A percentile compares a stretch with the other conserved stretches of the same genome.
Conservation (phyloP, 345 rosid species). For the Trapa bicornis region DNA sequence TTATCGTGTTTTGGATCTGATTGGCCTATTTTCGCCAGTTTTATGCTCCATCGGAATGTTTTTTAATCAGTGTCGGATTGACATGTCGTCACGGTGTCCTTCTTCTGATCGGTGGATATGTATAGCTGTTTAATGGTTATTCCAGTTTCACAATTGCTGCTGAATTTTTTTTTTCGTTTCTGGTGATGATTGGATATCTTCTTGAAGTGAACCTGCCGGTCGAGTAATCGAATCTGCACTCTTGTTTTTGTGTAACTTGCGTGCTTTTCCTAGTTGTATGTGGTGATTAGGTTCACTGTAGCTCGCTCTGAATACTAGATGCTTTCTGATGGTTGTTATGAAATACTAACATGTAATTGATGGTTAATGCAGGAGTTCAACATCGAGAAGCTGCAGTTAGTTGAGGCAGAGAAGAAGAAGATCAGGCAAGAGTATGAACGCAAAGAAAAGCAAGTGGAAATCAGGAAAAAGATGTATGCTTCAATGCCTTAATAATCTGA, state of each 20-base stretch:
- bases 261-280: neutral
- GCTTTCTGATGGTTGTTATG: neutral
- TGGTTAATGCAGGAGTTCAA: slow-evolving; percentile 64
- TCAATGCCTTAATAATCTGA: neutral
- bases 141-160: neutral
- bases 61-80: too few relatives aligned
- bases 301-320: neutral
- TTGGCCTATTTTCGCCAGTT: neutral
- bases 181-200: neutral
- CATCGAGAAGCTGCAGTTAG: slow-evolving; percentile 84
- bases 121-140: neutral
- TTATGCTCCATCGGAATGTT: too few relatives aligned
- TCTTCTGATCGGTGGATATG: too few relatives aligned
- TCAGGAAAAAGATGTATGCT: slow-evolving; percentile 74
- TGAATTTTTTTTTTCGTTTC: neutral
- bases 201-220: neutral
- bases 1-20: neutral
- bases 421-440: slow-evolving; percentile 92
- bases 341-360: neutral
- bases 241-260: neutral
- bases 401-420: slow-evolving; percentile 99
- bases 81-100: too few relatives aligned
- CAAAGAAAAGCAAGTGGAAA: slow-evolving; percentile 91
- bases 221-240: neutral
- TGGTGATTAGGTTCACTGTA: neutral